phyloP scores from a whole-genome alignment of 352 stramenopile genomes.

The Stramenopiles sp. region DNA sequence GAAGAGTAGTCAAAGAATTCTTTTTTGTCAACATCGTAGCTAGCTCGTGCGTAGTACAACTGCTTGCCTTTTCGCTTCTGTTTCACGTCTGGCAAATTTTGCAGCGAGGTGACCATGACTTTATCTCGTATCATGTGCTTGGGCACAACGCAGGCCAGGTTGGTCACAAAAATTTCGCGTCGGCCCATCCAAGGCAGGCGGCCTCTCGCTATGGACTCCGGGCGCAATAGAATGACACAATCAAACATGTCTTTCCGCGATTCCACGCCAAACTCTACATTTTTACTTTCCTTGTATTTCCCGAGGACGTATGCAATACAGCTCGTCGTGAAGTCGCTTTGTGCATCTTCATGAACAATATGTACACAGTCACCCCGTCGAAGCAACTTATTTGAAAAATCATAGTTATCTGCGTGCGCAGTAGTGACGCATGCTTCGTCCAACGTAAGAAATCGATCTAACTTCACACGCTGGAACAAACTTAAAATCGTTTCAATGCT shows the following conservation, averaged over 20 bases:
- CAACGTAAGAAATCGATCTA: no score
- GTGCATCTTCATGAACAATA: neutral
- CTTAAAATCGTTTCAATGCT: no score
- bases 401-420: neutral
- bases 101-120: neutral
- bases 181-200: neutral
- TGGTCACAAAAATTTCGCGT: neutral
- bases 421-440: neutral
- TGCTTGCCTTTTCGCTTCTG: neutral
- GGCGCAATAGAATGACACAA: neutral
- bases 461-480: neutral
- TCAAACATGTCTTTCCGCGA: neutral
- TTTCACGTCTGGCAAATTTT: neutral
- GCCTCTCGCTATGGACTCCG: neutral
- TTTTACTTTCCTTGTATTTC: neutral
- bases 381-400: neutral
- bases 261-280: neutral
- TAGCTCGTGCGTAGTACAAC: neutral
- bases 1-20: neutral
- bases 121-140: neutral
- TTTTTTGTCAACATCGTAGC: neutral
- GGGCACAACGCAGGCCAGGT: neutral
- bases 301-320: neutral
- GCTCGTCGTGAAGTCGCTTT: neutral
- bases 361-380: neutral